phyloP scores from a whole-genome alignment of 148 eudicot genomes.

The Euryodendron excelsum region DNA sequence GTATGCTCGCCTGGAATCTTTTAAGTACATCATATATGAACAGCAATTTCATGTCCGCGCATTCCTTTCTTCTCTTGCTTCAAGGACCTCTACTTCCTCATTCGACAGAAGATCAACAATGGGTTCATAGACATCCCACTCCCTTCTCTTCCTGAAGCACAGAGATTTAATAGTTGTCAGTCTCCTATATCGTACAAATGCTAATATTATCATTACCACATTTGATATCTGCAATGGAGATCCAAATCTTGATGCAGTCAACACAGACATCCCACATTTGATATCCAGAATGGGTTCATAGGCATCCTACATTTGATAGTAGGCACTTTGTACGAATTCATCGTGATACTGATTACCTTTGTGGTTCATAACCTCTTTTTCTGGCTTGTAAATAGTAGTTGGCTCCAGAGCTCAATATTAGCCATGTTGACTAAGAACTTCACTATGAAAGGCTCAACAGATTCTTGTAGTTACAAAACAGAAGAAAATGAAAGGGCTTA shows the following conservation, averaged over 20 bases:
- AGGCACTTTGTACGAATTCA: no score
- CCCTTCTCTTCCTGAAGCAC: conserved; percentile 77
- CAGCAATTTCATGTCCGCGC: conserved; percentile 19
- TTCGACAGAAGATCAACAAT: conserved; percentile 87
- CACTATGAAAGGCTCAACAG: background rate
- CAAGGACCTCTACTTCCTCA: conserved; percentile 89
- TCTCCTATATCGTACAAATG: background rate
- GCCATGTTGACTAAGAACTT: background rate
- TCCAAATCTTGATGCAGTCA: no score
- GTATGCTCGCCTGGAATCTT: no score
- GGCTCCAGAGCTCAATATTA: background rate
- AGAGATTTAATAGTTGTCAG: background rate
- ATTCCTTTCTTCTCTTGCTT: conserved; percentile 76
- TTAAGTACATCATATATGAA: background rate
- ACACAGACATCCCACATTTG: no score
- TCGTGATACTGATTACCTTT: no score
- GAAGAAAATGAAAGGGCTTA: conserved; percentile 22
- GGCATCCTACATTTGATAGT: no score
- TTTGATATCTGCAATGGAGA: background rate
- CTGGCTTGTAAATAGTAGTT: background rate
- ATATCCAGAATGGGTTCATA: no score
- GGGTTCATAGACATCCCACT: conserved; percentile 93
- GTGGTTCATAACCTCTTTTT: background rate
- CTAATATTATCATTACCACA: background rate
- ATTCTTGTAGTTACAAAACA: background rate